Evolutionary conservation across 164 flowering plant species (phyloP).

Genomic region (Umbellularia californica): DNA sequence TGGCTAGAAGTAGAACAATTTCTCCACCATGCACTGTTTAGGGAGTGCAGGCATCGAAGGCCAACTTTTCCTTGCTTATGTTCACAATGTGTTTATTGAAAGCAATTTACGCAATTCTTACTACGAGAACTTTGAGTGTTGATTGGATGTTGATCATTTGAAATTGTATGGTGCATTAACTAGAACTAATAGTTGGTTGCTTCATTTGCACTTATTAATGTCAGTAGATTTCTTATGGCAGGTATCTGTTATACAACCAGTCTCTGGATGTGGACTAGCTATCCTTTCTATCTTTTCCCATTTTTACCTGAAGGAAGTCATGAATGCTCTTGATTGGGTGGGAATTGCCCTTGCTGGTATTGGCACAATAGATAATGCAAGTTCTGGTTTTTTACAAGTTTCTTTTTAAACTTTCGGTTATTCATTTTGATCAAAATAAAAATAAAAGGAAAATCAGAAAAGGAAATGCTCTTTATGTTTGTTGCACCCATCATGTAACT

Average conservation of each 20-base stretch:
- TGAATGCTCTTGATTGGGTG: too few relatives aligned
- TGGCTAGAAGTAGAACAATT: not conserved
- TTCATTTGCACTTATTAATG: conserved; percentile 1
- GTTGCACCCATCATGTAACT: too few relatives aligned
- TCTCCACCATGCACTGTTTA: not conserved
- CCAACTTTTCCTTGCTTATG: not conserved
- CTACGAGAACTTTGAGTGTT: not conserved
- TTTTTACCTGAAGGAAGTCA: too few relatives aligned
- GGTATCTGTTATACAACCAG: conserved; percentile 98
- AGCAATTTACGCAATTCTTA: not conserved
- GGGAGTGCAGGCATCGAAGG: not conserved
- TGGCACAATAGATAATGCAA: too few relatives aligned
- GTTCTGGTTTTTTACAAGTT: too few relatives aligned
- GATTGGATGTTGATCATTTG: not conserved
- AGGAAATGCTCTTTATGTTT: too few relatives aligned
- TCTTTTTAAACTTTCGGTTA: too few relatives aligned
- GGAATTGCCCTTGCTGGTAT: too few relatives aligned
- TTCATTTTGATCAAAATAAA: too few relatives aligned
- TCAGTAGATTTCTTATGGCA: conserved; percentile 24
- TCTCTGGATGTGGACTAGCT: conserved; percentile 98
- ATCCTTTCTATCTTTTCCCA: conserved; percentile 92
- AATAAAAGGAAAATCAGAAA: too few relatives aligned
- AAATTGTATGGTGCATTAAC: not conserved
- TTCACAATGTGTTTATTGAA: not conserved
- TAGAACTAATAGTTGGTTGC: not conserved